Evolutionary conservation across 305 asterid species (phyloP), one percentile per base, ranked within the genome.

Genomic region (Solanum aculeatissimum): DNA sequence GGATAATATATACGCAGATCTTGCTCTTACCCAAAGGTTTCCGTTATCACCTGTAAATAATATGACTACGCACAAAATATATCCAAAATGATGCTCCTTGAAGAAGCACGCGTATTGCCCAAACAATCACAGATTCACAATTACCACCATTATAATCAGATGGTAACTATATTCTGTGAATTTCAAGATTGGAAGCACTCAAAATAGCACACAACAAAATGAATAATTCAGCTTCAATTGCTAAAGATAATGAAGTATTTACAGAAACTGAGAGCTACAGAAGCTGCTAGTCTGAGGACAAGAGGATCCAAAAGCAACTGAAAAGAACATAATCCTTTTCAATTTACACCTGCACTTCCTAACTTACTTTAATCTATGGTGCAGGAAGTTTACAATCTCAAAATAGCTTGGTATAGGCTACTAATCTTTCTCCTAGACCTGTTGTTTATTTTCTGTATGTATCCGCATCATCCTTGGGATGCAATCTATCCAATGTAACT

Each of bases 381-480:
- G 19, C 71, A 1, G 21, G 42, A 65, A 29, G 40, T 65, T 65
- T 14, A 29, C 19, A 7, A 27, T 16, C 71, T 65, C 71, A 65
- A 5, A 35, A 75, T 15, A 75, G 42, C 62, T 75, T 75, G 25
- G 43, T 74, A 29, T 75, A 47, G 23, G 16, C 81, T 74, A 74
- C 81, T 74, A 74, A 47, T 74, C 62, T 75, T 72, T 65, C 9
- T 35, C 55, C 16, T 25, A 45, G 16, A 49, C 62, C 62, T 75
- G 62, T 6, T 14, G 29, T 75, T 51, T 75, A 16, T 65, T 43
- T 47, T 29, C 25, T 47, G 43, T 75, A 27, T 75, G 60, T 47
- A 87, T 86, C 85, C 83, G 71, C 94, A 91, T 89, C 94, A 89
- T 89, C 97, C 97, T 92, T 94, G 84, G 94, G 96, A 91, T 79